Evolutionary conservation across 305 asterid genomes (phyloP).

Genomic region (Fraxinus nigra): DNA sequence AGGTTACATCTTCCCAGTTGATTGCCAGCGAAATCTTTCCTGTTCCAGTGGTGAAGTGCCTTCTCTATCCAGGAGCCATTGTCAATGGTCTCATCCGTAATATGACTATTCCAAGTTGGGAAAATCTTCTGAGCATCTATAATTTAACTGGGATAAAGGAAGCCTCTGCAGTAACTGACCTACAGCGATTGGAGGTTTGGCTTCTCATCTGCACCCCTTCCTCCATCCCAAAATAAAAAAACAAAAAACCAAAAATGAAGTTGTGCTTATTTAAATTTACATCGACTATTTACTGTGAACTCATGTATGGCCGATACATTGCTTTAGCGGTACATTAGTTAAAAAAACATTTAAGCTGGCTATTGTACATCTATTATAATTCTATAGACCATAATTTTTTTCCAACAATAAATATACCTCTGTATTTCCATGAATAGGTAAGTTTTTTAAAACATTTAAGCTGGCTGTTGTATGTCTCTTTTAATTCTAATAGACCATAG

Average conservation of each 20-base stretch:
- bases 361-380: not conserved
- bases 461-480: not conserved
- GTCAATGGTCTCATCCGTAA: conserved; percentile 48
- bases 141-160: conserved; percentile 74
- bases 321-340: not conserved
- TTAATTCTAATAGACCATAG: not conserved
- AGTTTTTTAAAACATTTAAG: not conserved
- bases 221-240: not conserved
- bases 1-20: conserved; percentile 88
- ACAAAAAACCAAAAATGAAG: not conserved
- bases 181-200: conserved; percentile 87
- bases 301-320: not conserved
- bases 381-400: not conserved
- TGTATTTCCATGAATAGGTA: not conserved
- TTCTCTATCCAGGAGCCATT: conserved; percentile 90
- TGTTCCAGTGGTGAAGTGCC: conserved; percentile 74
- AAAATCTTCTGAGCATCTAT: conserved; percentile 55
- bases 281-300: not conserved
- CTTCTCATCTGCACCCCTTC: conserved; percentile 6
- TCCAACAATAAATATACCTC: not conserved
- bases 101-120: conserved; percentile 72
- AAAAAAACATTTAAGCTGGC: not conserved
- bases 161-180: conserved; percentile 70
- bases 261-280: not conserved
- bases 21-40: conserved; percentile 81